Evolutionary conservation across 345 rosid species (phyloP), one percentile per base, ranked within the genome.

Genomic region (Schrenkiella parvula): DNA sequence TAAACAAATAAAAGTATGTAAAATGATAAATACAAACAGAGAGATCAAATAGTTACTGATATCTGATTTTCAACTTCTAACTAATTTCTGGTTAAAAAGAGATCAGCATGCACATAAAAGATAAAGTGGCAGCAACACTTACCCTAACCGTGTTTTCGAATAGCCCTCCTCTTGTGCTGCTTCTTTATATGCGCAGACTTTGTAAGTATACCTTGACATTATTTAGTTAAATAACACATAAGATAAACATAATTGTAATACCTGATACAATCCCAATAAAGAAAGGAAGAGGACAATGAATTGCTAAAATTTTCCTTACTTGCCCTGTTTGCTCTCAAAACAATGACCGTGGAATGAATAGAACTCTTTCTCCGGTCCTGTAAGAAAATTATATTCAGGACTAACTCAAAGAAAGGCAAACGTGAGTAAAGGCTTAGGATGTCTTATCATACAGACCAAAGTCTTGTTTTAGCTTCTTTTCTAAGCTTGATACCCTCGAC

Each of bases 351-450:
- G 82, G 80, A 88, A 86, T 43, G 96, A 84, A 72, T 87, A 92
- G 89, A 95, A 92, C 83, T 90, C 97, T 83, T 85, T 90, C 78
- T 85, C 98, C 15, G 79, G 82, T 56, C 99, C 99, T 92, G 95
- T 19, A 76, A 54, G 29, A 72, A 58, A 35, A 77, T 0, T 71
- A 51, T 9, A 31, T 64, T 5, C 31, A 68, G 52, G 26, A 42
- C 73, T 64, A 76, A 78, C 26, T 57, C 38, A 68, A 39, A 21
- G 76, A 80, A 44, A 70, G 79, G 43, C 2, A 69, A 18, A 47
- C 44, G 8, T 37, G 8, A 23, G 54, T 60, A 53, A 55, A 72
- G 52, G 51, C 2, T 14, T 26, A 80, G 48, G 48, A 35, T 39
- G 26, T 67, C 34, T 76, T 54, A 62, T 59, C 28, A 75, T 71